A percentile compares a stretch with the other conserved stretches of the same genome.
These are phyloP conservation scores for Colletotrichum godetiae DNA, from an alignment of 2,329 filamentous ascomycete species.

Conservation along the genomic window DNA sequence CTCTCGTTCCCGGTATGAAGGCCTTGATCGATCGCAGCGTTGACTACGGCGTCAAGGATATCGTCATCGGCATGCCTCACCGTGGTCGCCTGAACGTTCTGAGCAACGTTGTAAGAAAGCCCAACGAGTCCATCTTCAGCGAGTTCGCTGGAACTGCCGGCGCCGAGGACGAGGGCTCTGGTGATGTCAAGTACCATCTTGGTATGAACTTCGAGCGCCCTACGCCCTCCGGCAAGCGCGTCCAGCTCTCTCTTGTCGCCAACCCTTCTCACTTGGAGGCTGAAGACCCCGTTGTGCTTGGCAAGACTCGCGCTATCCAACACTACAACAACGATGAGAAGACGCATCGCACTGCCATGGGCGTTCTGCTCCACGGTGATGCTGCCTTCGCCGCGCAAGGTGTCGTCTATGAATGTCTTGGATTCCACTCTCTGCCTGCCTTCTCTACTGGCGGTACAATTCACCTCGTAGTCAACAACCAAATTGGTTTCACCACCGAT, in stretches of 20 bases:
- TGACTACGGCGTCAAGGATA: slow-evolving; percentile 98
- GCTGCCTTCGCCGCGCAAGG: slow-evolving; percentile 97
- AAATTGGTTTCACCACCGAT: slow-evolving; percentile 99
- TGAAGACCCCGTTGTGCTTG: slow-evolving; percentile 96
- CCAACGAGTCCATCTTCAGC: slow-evolving; percentile 99
- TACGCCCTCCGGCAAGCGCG: slow-evolving; percentile 97
- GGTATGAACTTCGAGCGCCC: slow-evolving; percentile 99
- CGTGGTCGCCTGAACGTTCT: slow-evolving; percentile 98
- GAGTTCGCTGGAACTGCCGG: slow-evolving; percentile 92
- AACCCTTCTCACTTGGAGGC: slow-evolving; percentile 99
- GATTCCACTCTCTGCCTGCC: slow-evolving; percentile 93
- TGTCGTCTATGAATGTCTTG: slow-evolving; percentile 98
- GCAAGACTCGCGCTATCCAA: slow-evolving; percentile 97
- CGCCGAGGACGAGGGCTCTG: slow-evolving; percentile 93
- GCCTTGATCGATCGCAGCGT: slow-evolving; percentile 98
- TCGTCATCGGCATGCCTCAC: slow-evolving; percentile 99
- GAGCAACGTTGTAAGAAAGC: slow-evolving; percentile 98
- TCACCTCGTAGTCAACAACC: slow-evolving; percentile 98
- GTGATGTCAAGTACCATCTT: slow-evolving; percentile 99
- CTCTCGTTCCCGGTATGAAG: slow-evolving; percentile 98
- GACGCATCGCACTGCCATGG: slow-evolving; percentile 90
- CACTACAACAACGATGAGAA: slow-evolving; percentile 99
- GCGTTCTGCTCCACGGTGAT: slow-evolving; percentile 95
- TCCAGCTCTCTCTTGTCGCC: slow-evolving; percentile 98
- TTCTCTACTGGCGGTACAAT: slow-evolving; percentile 98